Base-by-base conservation (phyloP, 2,329 filamentous ascomycete genomes). In the Alternaria metachromatica region DNA sequence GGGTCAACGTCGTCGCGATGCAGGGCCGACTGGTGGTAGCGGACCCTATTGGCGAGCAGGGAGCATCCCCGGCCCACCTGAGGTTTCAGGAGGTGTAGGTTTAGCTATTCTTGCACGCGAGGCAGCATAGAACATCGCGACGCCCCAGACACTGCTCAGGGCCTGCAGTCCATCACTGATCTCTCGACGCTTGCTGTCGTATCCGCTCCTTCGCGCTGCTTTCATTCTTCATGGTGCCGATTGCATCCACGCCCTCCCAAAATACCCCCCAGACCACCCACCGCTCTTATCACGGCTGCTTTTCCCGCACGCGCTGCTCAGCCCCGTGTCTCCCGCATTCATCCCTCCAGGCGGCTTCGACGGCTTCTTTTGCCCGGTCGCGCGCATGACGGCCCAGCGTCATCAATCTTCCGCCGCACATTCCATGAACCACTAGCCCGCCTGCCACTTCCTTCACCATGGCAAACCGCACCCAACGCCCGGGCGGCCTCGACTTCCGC, bases 151-250 rank as follows among this genome's bases (percentile, higher is more conserved):
- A 23, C 10, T 58, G 51, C 45, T 59, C 61, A 25, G 12, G 46
- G 30, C 49, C 48, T 58, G 50, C 44, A 51, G 49, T 58, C 60
- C 48, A 62, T 44, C 58, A 28, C 58, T 41, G 37, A 46, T 50
- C 44, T 18, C 20, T 57, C 65, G 67, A 60, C 60, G 55, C 58
- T 44, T 55, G 62, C 61, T 68, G 72, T 66, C 69, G 66, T 63
- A 59, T 72, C 69, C 76, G 75, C 76, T 78, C 76, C 67, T 76
- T 77, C 70, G 66, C 67, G 69, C 66, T 69, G 70, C 72, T 63
- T 30, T 20, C 33, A 33, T 58, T 57, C 25, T 58, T 30, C 61
- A 57, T 55, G 50, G 18, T 59, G 57, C 49, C 61, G 21, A 20
- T 30, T 60, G 57, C 56, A 44, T 48, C 57, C 41, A 60, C 63